Conservation (phyloP, 1,284 basidiomycete species). For the Fistulinella staudtii region DNA sequence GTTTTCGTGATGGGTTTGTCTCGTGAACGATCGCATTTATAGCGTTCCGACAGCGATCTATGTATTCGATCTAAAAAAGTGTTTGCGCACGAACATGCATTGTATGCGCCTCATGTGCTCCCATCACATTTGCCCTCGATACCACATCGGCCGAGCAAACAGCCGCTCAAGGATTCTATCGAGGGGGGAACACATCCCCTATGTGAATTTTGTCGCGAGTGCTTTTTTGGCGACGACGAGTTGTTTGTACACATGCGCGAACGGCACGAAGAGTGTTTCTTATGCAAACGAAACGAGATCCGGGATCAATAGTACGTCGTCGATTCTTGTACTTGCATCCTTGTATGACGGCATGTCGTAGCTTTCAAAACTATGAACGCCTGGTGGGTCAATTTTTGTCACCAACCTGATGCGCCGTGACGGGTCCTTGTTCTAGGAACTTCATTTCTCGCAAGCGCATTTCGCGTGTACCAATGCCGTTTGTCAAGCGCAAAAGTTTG, state of each 20-base stretch:
- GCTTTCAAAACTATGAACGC: constrained; percentile 75
- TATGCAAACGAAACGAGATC: constrained; percentile 82
- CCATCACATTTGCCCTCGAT: constrained; percentile 78
- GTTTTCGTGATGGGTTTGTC: too few species aligned
- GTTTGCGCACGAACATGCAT: constrained; percentile 91
- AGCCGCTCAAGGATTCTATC: constrained; percentile 46
- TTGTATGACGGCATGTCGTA: constrained; percentile 29
- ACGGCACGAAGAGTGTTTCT: constrained; percentile 93
- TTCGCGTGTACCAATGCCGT: constrained; percentile 71
- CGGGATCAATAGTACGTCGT: constrained; percentile 79
- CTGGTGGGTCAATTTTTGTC: constrained; percentile 47
- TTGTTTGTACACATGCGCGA: constrained; percentile 94
- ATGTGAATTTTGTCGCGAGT: constrained; percentile 90
- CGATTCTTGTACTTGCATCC: not conserved
- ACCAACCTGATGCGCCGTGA: too few species aligned
- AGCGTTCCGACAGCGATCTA: constrained; percentile 57
- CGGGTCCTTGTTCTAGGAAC: constrained; percentile 45
- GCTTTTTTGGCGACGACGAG: constrained; percentile 90
- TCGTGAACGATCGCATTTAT: too few species aligned
- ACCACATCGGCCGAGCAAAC: constrained; percentile 46
- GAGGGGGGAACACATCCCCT: constrained; percentile 75
- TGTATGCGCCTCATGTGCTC: constrained; percentile 74
- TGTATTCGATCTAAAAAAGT: constrained; percentile 92
- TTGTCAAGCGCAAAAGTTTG: constrained; percentile 88
- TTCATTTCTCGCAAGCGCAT: constrained; percentile 69